Evolutionary conservation across 768 basidiomycete genomes (phyloP), one percentile per base, ranked within the genome.

Genomic region (Baorangia bicolor): DNA sequence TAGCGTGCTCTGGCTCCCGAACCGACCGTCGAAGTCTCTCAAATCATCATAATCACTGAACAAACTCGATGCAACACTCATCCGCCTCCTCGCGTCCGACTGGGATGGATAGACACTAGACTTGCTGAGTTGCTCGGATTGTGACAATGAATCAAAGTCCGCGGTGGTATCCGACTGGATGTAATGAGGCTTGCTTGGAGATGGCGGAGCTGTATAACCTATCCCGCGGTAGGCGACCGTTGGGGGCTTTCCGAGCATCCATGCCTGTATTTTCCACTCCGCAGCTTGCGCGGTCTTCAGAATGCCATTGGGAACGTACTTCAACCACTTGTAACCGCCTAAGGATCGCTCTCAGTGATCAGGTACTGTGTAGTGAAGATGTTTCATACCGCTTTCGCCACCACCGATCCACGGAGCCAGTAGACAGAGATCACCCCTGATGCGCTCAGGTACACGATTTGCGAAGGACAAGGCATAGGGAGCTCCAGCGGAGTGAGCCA

Each of bases 401-500:
- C 88, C 86, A n/a, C 90, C 88, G 25, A 98, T 93, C 97, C 97
- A 99, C 20, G 96, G 96, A 0, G 96, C 94, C 23, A 99, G 77
- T 30, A 99, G 73, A 66, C 93, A 92, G 13, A 98, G 74, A 54
- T 91, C 86, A 21, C 96, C 96, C 41, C 81, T 78, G 50, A 98
- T 83, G 28, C 92, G 86, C 21, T 85, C 79, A 2, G 85, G 85
- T 28, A 85, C 76, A 55, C 82, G 85, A 66, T 90, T 87, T 28
- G 91, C 90, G 51, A 91, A 89, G 0, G 94, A 94, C 45, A 97
- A 74, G 0, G 95, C 94, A 70, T 96, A 98, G 0, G 96, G 96
- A 12, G 92, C 89, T 20, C 96, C 96, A 11, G 96, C 96, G 20
- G 92, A 94, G 73, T 98, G 96, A 7, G 94, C 96, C 81, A 98